phyloP scores from a whole-genome alignment of 768 basidiomycete genomes.

The Tremella fuciformis region DNA sequence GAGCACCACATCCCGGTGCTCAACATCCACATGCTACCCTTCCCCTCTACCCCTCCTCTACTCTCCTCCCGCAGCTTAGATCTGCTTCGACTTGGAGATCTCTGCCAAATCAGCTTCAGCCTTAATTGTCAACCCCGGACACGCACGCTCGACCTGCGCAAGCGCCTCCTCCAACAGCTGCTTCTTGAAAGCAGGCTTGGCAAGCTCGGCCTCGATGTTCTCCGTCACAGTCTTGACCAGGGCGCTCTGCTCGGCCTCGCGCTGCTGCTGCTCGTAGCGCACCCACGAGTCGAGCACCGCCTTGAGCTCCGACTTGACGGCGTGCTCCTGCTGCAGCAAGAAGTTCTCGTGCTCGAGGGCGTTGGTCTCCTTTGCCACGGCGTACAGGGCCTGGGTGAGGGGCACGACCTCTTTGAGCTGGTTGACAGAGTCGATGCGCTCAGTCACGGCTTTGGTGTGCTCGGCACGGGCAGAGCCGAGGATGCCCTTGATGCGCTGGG shows the following conservation, averaged over 20 bases:
- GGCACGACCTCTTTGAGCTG: conserved; percentile 95
- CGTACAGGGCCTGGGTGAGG: conserved; percentile 84
- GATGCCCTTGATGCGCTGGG: conserved; percentile 68
- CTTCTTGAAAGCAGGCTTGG: conserved; percentile 79
- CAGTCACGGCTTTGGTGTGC: conserved; percentile 89
- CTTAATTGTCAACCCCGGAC: conserved; percentile 4
- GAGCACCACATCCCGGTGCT: too few relatives aligned
- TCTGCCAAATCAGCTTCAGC: conserved; percentile 57
- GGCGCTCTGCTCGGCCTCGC: conserved; percentile 93
- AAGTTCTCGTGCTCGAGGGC: conserved; percentile 84
- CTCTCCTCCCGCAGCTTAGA: conserved; percentile 57
- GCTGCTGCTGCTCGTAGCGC: conserved; percentile 91
- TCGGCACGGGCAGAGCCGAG: conserved; percentile 77
- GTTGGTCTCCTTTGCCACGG: conserved; percentile 94
- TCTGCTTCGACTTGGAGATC: conserved; percentile 86
- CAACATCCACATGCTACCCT: too few relatives aligned
- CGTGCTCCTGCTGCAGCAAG: conserved; percentile 81
- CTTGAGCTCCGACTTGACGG: conserved; percentile 84
- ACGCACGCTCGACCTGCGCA: conserved; percentile 89
- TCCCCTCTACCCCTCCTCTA: too few relatives aligned
- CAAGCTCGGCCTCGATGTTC: conserved; percentile 46
- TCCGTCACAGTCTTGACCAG: conserved; percentile 70
- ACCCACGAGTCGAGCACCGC: conserved; percentile 96
- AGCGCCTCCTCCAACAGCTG: conserved; percentile 82
- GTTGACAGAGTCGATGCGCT: conserved; percentile 83